phyloP scores from a whole-genome alignment of 2,329 filamentous ascomycete genomes.

The Venturia effusa region DNA sequence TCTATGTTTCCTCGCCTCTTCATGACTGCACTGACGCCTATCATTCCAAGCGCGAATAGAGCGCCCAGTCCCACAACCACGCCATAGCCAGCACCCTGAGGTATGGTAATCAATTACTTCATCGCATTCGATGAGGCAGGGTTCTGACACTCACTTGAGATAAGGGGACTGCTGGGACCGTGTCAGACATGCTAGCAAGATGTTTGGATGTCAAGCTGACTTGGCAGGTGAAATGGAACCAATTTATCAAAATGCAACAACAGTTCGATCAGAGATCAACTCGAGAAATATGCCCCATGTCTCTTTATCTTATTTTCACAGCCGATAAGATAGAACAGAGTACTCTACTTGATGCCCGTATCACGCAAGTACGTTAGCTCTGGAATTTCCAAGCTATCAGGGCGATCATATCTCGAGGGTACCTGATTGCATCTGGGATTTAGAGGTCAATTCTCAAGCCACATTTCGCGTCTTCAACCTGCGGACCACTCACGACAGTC shows the following conservation, averaged over 20 bases:
- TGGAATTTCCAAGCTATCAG: background rate
- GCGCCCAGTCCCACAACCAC: constrained; percentile 10
- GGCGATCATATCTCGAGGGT: background rate
- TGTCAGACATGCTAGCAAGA: background rate
- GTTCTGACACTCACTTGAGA: background rate
- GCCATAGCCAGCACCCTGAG: constrained; percentile 10
- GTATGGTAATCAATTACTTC: background rate
- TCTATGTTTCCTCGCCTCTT: constrained; percentile 19
- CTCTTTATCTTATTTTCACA: background rate
- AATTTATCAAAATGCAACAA: background rate
- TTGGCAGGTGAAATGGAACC: background rate
- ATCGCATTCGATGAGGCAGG: background rate
- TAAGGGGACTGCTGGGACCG: constrained; percentile 1
- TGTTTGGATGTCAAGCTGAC: background rate
- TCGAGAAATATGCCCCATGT: background rate
- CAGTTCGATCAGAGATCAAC: background rate
- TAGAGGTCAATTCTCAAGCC: background rate
- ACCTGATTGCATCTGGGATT: background rate
- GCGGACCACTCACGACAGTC: background rate
- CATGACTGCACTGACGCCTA: constrained; percentile 21
- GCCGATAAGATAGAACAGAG: background rate
- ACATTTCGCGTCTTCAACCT: background rate
- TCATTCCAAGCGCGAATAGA: constrained; percentile 12
- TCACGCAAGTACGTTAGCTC: constrained; percentile 3
- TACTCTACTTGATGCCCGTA: background rate